Evolutionary conservation across 176 grass and related monocot species (phyloP).

Genomic region (Phoenix dactylifera): DNA sequence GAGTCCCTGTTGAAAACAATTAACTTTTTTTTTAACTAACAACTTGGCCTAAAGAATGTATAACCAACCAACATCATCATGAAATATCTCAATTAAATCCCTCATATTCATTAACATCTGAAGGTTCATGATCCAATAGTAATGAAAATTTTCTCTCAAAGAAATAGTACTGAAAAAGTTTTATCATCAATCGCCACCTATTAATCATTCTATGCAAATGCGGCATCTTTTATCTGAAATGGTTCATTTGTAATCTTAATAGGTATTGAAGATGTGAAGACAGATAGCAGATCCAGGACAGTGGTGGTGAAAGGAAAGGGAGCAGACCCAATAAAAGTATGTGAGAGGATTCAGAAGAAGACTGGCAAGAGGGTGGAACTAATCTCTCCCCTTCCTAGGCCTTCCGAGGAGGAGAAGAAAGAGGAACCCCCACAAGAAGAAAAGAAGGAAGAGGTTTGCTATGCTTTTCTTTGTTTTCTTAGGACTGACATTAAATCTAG

Average conservation of each 20-base stretch:
- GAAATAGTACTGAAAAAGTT: neutral
- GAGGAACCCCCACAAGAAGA: constrained; percentile 46
- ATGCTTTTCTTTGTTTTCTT: no score
- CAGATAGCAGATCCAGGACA: constrained; percentile 43
- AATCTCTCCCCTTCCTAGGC: constrained; percentile 42
- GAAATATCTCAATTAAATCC: no score
- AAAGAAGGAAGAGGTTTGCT: constrained; percentile 52
- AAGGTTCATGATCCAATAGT: no score
- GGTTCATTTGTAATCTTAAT: neutral
- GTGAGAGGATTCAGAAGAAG: constrained; percentile 59
- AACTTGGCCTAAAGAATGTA: no score
- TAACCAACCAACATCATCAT: no score
- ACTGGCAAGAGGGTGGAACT: constrained; percentile 54
- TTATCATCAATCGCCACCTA: no score
- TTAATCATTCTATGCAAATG: neutral
- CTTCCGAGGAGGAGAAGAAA: constrained; percentile 46
- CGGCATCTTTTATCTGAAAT: neutral
- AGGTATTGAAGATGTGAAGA: constrained; percentile 54
- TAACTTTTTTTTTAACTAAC: no score
- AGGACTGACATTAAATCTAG: no score
- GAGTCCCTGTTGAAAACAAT: no score
- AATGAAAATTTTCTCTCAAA: no score
- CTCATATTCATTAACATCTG: no score
- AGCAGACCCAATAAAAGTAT: constrained; percentile 40
- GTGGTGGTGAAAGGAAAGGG: constrained; percentile 51